These are phyloP conservation scores for Trichoderma sp. DNA, from an alignment of 2,329 filamentous ascomycete species.

Conservation along the genomic window DNA sequence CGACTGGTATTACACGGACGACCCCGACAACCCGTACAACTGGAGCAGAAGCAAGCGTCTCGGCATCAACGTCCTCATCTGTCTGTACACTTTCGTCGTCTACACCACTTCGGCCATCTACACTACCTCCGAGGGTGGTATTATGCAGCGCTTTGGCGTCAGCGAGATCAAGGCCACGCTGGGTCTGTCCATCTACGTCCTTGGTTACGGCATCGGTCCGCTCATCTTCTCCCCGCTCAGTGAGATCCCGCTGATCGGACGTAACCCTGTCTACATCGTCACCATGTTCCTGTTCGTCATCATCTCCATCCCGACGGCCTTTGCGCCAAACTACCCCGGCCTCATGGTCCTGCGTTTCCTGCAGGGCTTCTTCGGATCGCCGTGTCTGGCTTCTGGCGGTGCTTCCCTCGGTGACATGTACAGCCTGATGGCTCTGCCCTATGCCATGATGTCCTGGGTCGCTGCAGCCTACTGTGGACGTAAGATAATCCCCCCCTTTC, in stretches of 20 bases:
- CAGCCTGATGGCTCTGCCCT: constrained; percentile 54
- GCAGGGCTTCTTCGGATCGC: constrained; percentile 65
- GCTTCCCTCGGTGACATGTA: constrained; percentile 55
- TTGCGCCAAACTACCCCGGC: constrained; percentile 61
- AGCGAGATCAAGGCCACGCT: constrained; percentile 51
- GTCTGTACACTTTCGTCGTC: constrained; percentile 60
- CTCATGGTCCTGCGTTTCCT: constrained; percentile 64
- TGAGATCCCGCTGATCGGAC: constrained; percentile 65
- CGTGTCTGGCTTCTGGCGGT: constrained; percentile 60
- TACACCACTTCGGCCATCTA: constrained; percentile 51
- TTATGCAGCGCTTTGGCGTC: constrained; percentile 55
- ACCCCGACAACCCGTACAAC: constrained; percentile 55
- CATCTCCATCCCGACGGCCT: constrained; percentile 61
- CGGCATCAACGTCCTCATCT: constrained; percentile 45
- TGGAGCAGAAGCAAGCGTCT: constrained; percentile 47
- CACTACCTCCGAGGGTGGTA: constrained; percentile 44
- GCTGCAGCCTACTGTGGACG: constrained; percentile 49
- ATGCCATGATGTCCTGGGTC: constrained; percentile 60
- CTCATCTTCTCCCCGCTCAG: constrained; percentile 64
- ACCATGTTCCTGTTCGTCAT: constrained; percentile 69
- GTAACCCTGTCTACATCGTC: constrained; percentile 65
- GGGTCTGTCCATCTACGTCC: constrained; percentile 61
- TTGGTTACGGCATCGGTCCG: constrained; percentile 63
- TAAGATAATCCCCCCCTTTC: constrained; percentile 26
- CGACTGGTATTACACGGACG: constrained; percentile 55